These are phyloP conservation scores for Domatiomyces catenatus DNA, from an alignment of 2,329 filamentous ascomycete species.

Conservation along the genomic window DNA sequence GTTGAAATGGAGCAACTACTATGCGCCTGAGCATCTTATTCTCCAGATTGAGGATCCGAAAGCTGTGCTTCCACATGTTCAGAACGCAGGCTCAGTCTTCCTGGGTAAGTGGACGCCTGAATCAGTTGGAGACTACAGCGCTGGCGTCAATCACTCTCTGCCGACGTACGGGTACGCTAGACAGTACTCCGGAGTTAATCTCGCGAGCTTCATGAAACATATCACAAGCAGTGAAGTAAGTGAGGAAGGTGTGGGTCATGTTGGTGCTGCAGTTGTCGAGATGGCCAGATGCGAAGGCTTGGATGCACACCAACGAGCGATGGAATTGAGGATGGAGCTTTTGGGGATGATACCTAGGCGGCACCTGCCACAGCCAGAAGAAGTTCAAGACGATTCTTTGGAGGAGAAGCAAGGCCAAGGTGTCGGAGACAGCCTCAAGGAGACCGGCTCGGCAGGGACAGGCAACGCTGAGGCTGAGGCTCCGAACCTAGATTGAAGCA, in stretches of 20 bases:
- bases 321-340: slow-evolving; percentile 45
- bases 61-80: slow-evolving; percentile 57
- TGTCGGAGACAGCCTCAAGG: background rate
- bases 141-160: slow-evolving; percentile 91
- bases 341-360: slow-evolving; percentile 4
- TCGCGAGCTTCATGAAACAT: slow-evolving; percentile 92
- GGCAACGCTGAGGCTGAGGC: background rate
- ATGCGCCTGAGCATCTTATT: slow-evolving; percentile 93
- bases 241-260: slow-evolving; percentile 65
- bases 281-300: slow-evolving; percentile 86
- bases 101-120: slow-evolving; percentile 94
- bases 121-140: slow-evolving; percentile 94
- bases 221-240: slow-evolving; percentile 91
- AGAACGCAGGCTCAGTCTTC: slow-evolving; percentile 93
- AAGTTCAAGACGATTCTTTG: background rate
- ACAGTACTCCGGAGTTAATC: slow-evolving; percentile 94
- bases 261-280: slow-evolving; percentile 84
- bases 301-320: slow-evolving; percentile 72
- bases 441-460: background rate
- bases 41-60: slow-evolving; percentile 70
- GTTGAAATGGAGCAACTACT: slow-evolving; percentile 74
- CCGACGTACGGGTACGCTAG: slow-evolving; percentile 97
- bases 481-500: background rate
- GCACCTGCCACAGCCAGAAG: background rate
- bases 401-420: background rate